phyloP scores from a whole-genome alignment of 306 rosid genomes.

The Vachellia collinsii region DNA sequence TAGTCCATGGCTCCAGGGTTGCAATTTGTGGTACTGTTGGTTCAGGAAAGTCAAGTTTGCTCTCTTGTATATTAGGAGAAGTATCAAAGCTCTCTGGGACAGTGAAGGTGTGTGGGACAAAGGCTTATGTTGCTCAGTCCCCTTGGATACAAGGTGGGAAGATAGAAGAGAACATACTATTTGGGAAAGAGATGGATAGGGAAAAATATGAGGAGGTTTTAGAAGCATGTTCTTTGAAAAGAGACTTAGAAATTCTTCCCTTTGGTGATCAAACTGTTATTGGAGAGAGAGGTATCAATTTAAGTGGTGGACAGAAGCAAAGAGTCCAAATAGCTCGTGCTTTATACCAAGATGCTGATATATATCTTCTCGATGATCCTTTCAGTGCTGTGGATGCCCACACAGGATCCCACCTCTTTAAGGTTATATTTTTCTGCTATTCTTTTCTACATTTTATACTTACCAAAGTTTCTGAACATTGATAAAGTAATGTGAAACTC shows the following conservation, averaged over 20 bases:
- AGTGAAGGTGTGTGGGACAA: conserved; percentile 76
- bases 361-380: conserved; percentile 72
- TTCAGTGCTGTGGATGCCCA: conserved; percentile 78
- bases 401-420: conserved; percentile 69
- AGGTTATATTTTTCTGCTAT: conserved; percentile 32
- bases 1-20: conserved; percentile 48
- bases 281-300: conserved; percentile 91
- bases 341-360: conserved; percentile 63
- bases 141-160: conserved; percentile 95
- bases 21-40: conserved; percentile 66
- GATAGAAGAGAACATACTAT: conserved; percentile 78
- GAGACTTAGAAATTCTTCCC: conserved; percentile 74
- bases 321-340: conserved; percentile 70
- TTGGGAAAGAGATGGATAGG: conserved; percentile 73
- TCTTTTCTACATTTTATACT: conserved; percentile 10
- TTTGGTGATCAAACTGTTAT: conserved; percentile 87
- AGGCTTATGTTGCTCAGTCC: conserved; percentile 90
- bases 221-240: conserved; percentile 81
- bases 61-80: conserved; percentile 82
- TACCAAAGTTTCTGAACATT: background rate
- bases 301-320: conserved; percentile 75
- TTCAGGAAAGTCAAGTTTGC: conserved; percentile 79
- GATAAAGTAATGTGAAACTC: background rate
- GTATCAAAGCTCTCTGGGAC: conserved; percentile 75
- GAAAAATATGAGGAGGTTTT: conserved; percentile 71